Evolutionary conservation across 768 basidiomycete genomes (phyloP).

Genomic region (Candolleomyces eurysporus): DNA sequence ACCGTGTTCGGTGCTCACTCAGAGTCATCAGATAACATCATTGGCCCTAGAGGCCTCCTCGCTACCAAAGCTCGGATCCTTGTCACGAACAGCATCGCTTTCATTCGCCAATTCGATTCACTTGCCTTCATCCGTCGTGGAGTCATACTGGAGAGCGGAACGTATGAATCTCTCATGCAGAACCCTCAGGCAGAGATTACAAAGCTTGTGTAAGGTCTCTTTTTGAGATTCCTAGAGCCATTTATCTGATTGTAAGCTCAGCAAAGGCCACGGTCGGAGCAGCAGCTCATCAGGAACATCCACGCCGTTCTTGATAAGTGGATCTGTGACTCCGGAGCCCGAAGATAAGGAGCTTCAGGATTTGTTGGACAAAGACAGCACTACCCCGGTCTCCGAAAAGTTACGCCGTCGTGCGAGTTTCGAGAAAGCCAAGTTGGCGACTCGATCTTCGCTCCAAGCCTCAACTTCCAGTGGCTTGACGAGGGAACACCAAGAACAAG

Average conservation of each 20-base stretch:
- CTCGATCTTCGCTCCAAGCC: constrained; percentile 36
- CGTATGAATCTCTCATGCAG: constrained; percentile 57
- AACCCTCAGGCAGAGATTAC: constrained; percentile 65
- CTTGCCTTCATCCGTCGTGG: constrained; percentile 77
- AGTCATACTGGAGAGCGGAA: constrained; percentile 74
- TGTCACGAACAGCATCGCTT: constrained; percentile 88
- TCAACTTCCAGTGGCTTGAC: constrained; percentile 45
- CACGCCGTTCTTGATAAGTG: constrained; percentile 47
- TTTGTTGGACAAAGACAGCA: constrained; percentile 21
- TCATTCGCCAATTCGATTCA: constrained; percentile 73
- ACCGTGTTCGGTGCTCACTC: constrained; percentile 1
- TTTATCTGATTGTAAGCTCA: constrained; percentile 13
- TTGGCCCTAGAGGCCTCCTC: constrained; percentile 82
- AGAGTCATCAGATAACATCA: constrained; percentile 61
- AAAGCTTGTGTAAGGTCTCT: constrained; percentile 64
- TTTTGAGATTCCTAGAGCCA: background rate
- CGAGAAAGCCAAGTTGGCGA: constrained; percentile 50
- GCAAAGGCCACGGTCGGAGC: constrained; percentile 46
- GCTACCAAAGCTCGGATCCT: constrained; percentile 81
- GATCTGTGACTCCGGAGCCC: constrained; percentile 29
- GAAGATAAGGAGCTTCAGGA: constrained; percentile 19
- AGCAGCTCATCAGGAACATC: constrained; percentile 45
- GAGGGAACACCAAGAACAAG: constrained; percentile 77
- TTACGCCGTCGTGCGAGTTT: constrained; percentile 56
- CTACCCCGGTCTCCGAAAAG: constrained; percentile 48